Conservation (phyloP, 1,139 yeast species). For the Taphrina flavorubra region DNA sequence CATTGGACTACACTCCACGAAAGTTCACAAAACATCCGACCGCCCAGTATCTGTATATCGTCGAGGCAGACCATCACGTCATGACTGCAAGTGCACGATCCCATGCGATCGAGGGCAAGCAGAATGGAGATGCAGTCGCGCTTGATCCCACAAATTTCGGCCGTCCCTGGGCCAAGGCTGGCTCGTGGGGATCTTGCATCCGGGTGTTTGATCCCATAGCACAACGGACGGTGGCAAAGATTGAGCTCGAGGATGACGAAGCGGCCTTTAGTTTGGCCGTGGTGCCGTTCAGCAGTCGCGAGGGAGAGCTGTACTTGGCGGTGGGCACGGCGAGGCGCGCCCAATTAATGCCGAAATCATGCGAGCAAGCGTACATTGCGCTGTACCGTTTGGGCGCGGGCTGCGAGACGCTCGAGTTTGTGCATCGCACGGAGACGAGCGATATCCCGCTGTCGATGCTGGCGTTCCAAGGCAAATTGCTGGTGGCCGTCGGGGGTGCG, state of each 20-base stretch:
- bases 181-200: constrained; percentile 61
- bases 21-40: constrained; percentile 53
- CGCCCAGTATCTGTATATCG: constrained; percentile 53
- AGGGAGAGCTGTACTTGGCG: constrained; percentile 54
- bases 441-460: constrained; percentile 59
- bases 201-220: constrained; percentile 58
- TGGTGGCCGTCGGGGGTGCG: constrained; percentile 64
- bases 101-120: constrained; percentile 32
- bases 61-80: constrained; percentile 59
- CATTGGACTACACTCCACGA: constrained; percentile 63
- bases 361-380: constrained; percentile 54
- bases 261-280: constrained; percentile 54
- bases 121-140: constrained; percentile 49
- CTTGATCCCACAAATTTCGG: constrained; percentile 57
- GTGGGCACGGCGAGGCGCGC: constrained; percentile 59
- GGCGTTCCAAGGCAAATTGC: constrained; percentile 65
- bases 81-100: constrained; percentile 47
- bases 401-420: constrained; percentile 56
- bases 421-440: constrained; percentile 69
- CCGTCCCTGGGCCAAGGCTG: constrained; percentile 48
- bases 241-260: constrained; percentile 57
- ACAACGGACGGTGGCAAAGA: constrained; percentile 54
- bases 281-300: constrained; percentile 53
- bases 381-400: constrained; percentile 56
- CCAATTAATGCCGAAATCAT: constrained; percentile 53